phyloP scores from a whole-genome alignment of 2,329 filamentous ascomycete genomes.

The Nannizziopsis arthrosporioides region DNA sequence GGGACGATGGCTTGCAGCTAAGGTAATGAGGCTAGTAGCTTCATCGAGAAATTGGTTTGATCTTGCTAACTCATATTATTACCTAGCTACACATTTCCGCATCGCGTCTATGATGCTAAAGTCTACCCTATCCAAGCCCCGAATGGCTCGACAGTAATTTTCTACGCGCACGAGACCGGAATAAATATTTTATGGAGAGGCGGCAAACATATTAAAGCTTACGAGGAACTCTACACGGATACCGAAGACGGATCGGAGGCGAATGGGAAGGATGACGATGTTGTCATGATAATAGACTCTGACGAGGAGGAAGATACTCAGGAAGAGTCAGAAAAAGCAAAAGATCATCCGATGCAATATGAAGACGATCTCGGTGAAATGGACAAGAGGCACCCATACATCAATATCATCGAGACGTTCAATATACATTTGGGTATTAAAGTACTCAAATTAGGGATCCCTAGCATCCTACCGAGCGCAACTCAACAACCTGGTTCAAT shows the following conservation, averaged over 20 bases:
- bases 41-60: not conserved
- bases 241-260: conserved; percentile 23
- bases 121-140: conserved; percentile 48
- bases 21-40: conserved; percentile 23
- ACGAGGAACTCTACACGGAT: conserved; percentile 17
- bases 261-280: conserved; percentile 34
- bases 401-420: conserved; percentile 43
- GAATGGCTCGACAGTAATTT: conserved; percentile 50
- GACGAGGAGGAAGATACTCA: conserved; percentile 43
- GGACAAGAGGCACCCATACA: conserved; percentile 46
- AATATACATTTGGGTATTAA: conserved; percentile 44
- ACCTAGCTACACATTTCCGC: conserved; percentile 48
- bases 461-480: conserved; percentile 34
- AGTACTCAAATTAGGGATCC: conserved; percentile 42
- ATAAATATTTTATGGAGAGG: conserved; percentile 51
- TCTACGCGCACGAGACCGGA: conserved; percentile 49
- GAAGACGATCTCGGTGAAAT: conserved; percentile 47
- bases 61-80: not conserved
- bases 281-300: conserved; percentile 46
- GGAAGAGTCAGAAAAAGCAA: conserved; percentile 20
- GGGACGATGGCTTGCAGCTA: conserved; percentile 33
- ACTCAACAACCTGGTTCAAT: conserved; percentile 32
- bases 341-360: conserved; percentile 31
- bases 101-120: conserved; percentile 45
- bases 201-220: conserved; percentile 38